Base-by-base conservation (phyloP, 2,329 filamentous ascomycete genomes). In the Penicillium janthinellum region DNA sequence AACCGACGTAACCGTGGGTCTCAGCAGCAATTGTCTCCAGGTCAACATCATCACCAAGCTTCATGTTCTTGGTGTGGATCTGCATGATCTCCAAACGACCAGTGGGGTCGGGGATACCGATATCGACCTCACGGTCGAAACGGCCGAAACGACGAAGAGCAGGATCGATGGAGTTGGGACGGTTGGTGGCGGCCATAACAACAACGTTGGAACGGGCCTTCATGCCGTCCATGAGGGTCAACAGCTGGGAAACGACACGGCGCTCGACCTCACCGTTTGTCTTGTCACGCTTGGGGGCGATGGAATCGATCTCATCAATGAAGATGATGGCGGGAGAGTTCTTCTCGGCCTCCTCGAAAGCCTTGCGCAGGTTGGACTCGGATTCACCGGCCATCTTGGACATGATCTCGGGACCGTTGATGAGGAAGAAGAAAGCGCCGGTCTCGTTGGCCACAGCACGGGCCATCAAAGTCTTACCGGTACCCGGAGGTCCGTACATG, bases 1-100 rank as follows among this genome's bases (percentile, higher is more conserved):
- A 98, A 83, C 95, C 95, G 67, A 99, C 95, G 72, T 98, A 99
- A 82, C 95, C 95, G 83, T 99, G 95, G 49, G 95, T 99, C 84
- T 99, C 95, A 34, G 95, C 88, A 56, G 95, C 95, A 73, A 99
- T 97, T 73, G 92, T 89, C 83, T 97, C 94, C 47, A 99, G 87
- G 73, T 99, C 95, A 63, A 99, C 95, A 71, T 98, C 95, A 59
- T 98, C 95, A 61, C 81, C 92, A 63, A 99, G 87, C 85, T 99
- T 99, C 95, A 99, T 99, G 87, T 99, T 99, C 90, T 99, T 99
- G 79, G 95, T 99, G 86, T 99, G 95, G 69, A 99, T 99, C 80
- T 96, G 92, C 62, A 99, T 88, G 74, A 99, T 98, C 85, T 99
- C 95, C 39, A 99, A 90, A 86, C 95, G 95, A 65, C 95, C 95